Base-by-base conservation (phyloP, 2,329 filamentous ascomycete species). In the Ambrosiella cleistominuta region DNA sequence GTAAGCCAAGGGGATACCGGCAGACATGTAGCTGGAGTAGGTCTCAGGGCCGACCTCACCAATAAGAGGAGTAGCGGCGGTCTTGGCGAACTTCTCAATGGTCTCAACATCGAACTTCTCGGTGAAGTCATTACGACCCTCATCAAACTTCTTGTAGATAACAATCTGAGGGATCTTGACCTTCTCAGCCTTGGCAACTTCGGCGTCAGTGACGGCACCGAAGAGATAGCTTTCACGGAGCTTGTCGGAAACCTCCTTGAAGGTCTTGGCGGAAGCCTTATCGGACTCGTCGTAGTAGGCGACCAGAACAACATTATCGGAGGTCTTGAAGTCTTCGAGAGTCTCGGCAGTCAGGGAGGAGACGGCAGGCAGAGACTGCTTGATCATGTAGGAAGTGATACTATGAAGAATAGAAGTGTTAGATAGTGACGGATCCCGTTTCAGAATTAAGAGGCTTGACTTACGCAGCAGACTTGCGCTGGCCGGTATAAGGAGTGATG, bases 11-110 rank as follows among this genome's bases (percentile, higher is more conserved):
- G 93, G 93, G 65, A 97, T 79, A 64, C 88, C 89, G 65, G 91
- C 81, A 57, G 83, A 82, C 86, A 97, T 98, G 80, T 98, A 98
- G 68, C 79, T 82, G 62, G 86, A 79, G 77, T 98, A 98, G 63
- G 93, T 98, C 72, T 97, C 93, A 62, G 93, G 93, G 66, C 91
- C 91, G 65, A 98, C 86, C 76, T 96, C 93, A 62, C 93, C 93
- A 64, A 98, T 84, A 66, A 98, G 77, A 63, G 93, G 93, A 61
- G 86, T 95, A 65, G 90, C 83, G 61, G 89, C 77, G 54, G 81
- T 83, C 78, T 89, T 90, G 70, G 86, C 82, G 74, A 95, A 98
- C 64, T 78, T 78, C 68, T 82, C 80, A 67, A 98, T 88, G 56
- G 81, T 80, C 62, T 90, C 87, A 61, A 78, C 79, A 47, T 88